phyloP scores from a whole-genome alignment of 192 early-diverging fungal species.

The Coemansia sp. region DNA sequence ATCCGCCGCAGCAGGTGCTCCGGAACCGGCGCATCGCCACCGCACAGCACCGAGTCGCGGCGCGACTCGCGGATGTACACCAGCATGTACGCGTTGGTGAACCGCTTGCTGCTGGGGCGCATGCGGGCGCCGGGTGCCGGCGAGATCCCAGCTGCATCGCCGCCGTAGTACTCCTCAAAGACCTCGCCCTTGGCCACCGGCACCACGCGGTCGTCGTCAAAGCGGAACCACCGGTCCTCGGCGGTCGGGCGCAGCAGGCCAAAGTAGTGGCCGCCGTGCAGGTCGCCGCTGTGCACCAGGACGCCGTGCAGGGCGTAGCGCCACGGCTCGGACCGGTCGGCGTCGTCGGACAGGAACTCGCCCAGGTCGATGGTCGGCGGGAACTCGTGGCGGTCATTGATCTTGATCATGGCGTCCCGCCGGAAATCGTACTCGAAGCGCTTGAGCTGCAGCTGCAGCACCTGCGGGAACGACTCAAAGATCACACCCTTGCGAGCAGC shows the following conservation, averaged over 20 bases:
- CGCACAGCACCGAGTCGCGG: constrained; percentile 63
- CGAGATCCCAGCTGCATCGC: constrained; percentile 50
- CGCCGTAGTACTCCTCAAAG: constrained; percentile 92
- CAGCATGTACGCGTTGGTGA: constrained; percentile 98
- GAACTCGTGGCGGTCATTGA: constrained; percentile 97
- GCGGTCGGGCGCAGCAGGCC: constrained; percentile 77
- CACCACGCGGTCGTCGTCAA: constrained; percentile 92
- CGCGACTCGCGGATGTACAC: constrained; percentile 86
- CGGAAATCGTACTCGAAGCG: constrained; percentile 97
- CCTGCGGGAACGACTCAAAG: constrained; percentile 87
- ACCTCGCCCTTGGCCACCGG: constrained; percentile 75
- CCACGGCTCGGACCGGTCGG: constrained; percentile 58
- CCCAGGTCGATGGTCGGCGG: constrained; percentile 79
- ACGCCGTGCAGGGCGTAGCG: constrained; percentile 91
- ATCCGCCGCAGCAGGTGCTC: constrained; percentile 66
- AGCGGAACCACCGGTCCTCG: constrained; percentile 82
- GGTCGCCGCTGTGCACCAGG: constrained; percentile 89
- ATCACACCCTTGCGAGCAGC: constrained; percentile 96
- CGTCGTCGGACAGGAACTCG: constrained; percentile 67
- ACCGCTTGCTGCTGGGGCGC: constrained; percentile 59
- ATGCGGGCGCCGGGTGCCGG: constrained; percentile 35
- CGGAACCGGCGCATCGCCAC: constrained; percentile 70
- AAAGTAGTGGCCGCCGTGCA: constrained; percentile 92
- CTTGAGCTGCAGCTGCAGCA: constrained; percentile 94
- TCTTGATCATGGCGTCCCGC: constrained; percentile 87